Evolutionary conservation across 1,284 basidiomycete species (phyloP).

Genomic region (Erythrobasidium hasegawianum): DNA sequence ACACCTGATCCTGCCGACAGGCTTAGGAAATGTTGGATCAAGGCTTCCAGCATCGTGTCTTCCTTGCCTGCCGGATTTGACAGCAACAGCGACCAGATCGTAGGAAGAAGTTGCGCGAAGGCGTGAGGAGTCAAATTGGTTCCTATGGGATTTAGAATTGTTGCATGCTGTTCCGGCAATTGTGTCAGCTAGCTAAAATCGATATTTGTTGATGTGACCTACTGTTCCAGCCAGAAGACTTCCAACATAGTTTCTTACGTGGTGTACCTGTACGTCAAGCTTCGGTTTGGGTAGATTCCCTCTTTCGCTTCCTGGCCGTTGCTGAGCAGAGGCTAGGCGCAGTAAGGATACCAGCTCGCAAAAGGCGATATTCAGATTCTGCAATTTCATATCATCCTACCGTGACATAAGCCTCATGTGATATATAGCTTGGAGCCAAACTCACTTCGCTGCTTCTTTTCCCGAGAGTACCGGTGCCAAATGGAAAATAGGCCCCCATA

Average conservation of each 20-base stretch:
- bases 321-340: slow-evolving; percentile 51
- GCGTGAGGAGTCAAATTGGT: slow-evolving; percentile 50
- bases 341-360: slow-evolving; percentile 69
- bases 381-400: slow-evolving; percentile 54
- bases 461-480: slow-evolving; percentile 52
- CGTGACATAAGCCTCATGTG: too few species aligned
- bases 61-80: background rate
- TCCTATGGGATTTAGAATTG: slow-evolving; percentile 33
- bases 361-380: slow-evolving; percentile 68
- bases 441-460: background rate
- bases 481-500: slow-evolving; percentile 80
- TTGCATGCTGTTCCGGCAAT: too few species aligned
- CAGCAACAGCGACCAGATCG: slow-evolving; percentile 71
- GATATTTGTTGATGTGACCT: too few species aligned
- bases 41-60: slow-evolving; percentile 1
- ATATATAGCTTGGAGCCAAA: too few species aligned
- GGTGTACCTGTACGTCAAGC: too few species aligned
- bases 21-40: slow-evolving; percentile 15
- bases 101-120: slow-evolving; percentile 70
- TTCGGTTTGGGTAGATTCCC: too few species aligned
- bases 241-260: too few species aligned
- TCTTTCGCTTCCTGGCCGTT: too few species aligned
- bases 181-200: too few species aligned
- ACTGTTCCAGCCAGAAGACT: too few species aligned
- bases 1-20: slow-evolving; percentile 9